Evolutionary conservation across 2,329 filamentous ascomycete species (phyloP), one percentile per base, ranked within the genome.

Genomic region (Colletotrichum tropicale): DNA sequence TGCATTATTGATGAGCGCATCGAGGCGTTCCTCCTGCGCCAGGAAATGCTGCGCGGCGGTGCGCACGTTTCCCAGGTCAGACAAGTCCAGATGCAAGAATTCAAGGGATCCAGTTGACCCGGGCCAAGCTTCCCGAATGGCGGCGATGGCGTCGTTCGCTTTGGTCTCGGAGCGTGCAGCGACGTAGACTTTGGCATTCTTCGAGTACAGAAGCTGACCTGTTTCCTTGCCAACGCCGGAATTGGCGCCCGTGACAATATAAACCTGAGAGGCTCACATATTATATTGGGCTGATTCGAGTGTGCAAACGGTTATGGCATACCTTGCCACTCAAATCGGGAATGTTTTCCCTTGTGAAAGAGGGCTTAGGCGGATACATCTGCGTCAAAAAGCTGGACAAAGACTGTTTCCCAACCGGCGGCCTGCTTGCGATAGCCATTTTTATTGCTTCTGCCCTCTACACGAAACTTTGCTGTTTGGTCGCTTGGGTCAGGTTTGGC

Each of bases 141-240:
- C 74, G 15, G 81, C 78, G 61, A 91, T 88, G 21, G 87, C 86
- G 1, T 78, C 73, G 7, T 82, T 79, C 18, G 82, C 86, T 71
- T 87, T 87, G 6, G 82, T 77, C 28, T 82, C 76, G 21, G 78
- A 79, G 56, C 89, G 88, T 2, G 85, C 86, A 5, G 88, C 88
- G 36, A 91, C 79, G 79, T 91, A 91, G 52, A 91, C 86, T 5
- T 84, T 89, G 30, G 82, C 89, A 72, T 88, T 86, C 24, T 84
- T 85, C 6, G 81, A 78, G 80, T 91, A 92, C 8, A 92, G 84
- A 6, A 91, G 86, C 56, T 85, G 85, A 61, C 81, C 82, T 8
- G 90, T 82, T 78, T 90, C 88, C 60, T 86, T 83, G 12, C 89
- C 89, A 8, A 90, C 82, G 12, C 81, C 81, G 0, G 77, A 73